Conservation (phyloP, 352 stramenopile genomes). For the Pythium scleroteichum region DNA sequence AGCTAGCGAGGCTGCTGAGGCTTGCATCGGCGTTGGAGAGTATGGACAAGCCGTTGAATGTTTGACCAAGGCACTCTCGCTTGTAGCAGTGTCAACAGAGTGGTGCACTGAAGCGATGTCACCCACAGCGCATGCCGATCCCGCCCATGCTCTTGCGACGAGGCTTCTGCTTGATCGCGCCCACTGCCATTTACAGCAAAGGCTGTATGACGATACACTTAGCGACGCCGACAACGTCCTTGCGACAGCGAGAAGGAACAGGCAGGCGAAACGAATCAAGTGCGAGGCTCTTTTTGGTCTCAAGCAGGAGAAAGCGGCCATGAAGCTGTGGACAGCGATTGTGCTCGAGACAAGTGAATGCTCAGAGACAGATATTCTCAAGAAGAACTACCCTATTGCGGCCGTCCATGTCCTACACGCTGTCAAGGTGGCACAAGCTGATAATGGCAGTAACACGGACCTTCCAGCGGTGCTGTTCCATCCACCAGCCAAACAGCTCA, state of each 20-base stretch:
- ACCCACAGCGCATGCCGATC: not conserved
- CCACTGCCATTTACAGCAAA: not conserved
- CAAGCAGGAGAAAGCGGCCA: not conserved
- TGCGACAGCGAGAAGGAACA: conserved; percentile 1
- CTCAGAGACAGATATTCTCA: not conserved
- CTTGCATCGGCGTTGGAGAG: not conserved
- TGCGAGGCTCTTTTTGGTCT: conserved; percentile 10
- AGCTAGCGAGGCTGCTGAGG: not conserved
- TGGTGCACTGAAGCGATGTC: conserved; percentile 1
- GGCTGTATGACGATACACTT: not conserved
- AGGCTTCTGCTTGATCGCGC: conserved; percentile 1
- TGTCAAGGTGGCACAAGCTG: not conserved
- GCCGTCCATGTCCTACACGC: conserved; percentile 7
- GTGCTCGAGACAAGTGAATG: not conserved
- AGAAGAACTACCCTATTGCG: not conserved
- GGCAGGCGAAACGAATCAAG: conserved; percentile 5
- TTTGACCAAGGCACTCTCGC: not conserved
- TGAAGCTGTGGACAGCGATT: conserved; percentile 3
- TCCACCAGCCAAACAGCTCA: too few species aligned
- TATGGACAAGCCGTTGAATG: conserved; percentile 4
- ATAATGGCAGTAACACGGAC: too few species aligned
- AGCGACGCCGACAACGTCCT: not conserved
- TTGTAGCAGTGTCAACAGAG: not conserved
- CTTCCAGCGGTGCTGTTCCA: too few species aligned
- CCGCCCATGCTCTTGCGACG: not conserved